Conservation (phyloP, 768 basidiomycete genomes). For the Goffeauzyma gilvescens region DNA sequence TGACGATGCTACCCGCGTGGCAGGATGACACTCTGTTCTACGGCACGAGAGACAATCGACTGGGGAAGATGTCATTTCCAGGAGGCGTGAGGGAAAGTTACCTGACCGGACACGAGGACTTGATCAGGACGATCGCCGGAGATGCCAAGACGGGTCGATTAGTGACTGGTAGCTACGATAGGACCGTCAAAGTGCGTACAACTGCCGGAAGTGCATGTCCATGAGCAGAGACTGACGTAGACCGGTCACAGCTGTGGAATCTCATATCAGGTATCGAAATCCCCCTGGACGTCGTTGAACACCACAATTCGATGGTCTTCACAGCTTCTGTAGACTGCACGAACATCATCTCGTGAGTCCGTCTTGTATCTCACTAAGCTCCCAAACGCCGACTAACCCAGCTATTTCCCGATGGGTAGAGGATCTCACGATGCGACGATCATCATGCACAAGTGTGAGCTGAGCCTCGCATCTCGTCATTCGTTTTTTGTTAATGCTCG, state of each 20-base stretch:
- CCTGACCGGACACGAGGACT: slow-evolving; percentile 2
- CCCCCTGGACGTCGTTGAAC: not conserved
- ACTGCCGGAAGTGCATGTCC: not conserved
- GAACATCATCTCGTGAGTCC: slow-evolving; percentile 1
- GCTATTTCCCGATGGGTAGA: not conserved
- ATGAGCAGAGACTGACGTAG: not conserved
- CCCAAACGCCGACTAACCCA: not conserved
- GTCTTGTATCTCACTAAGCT: not conserved
- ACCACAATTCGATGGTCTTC: not conserved
- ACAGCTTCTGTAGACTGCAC: not conserved
- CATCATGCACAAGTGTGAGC: not conserved
- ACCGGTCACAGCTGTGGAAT: not conserved
- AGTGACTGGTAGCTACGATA: not conserved
- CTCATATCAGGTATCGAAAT: not conserved
- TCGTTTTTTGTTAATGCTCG: no score
- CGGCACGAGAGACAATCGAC: not conserved
- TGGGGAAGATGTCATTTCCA: slow-evolving; percentile 1
- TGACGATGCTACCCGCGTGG: no score
- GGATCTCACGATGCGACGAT: not conserved
- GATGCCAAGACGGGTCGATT: not conserved
- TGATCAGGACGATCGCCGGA: slow-evolving; percentile 3
- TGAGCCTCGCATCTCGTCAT: not conserved
- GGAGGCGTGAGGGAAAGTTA: not conserved
- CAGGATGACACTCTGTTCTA: not conserved
- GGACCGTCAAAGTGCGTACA: not conserved